Evolutionary conservation across 1,284 basidiomycete species (phyloP).

Genomic region (Kalmanozyma brasiliensis): DNA sequence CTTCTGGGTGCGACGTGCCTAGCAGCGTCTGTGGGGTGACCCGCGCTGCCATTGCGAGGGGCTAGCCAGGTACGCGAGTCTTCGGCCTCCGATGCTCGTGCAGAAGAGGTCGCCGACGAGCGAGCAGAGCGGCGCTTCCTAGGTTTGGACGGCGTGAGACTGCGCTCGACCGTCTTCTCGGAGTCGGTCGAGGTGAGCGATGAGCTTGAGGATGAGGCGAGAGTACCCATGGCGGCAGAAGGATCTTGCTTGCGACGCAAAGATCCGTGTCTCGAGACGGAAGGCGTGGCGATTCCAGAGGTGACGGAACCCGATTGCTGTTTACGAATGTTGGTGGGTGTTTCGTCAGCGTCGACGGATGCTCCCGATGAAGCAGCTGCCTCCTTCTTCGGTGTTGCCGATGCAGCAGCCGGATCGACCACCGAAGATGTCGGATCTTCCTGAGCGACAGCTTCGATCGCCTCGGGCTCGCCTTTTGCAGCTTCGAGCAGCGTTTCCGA

Average conservation of each 20-base stretch:
- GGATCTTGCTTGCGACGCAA: constrained; percentile 12
- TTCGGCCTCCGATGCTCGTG: constrained; percentile 24
- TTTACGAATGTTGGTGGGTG: constrained; percentile 5
- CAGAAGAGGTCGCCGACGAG: constrained; percentile 10
- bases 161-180: constrained; percentile 25
- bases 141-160: constrained; percentile 21
- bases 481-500: constrained; percentile 40
- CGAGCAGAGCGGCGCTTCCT: constrained; percentile 16
- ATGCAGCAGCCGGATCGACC: constrained; percentile 27
- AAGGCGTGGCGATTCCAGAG: constrained; percentile 14
- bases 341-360: constrained; percentile 4
- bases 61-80: constrained; percentile 17
- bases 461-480: constrained; percentile 33
- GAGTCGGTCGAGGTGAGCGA: constrained; percentile 25
- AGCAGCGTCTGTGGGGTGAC: neutral
- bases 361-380: neutral
- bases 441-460: constrained; percentile 28
- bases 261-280: constrained; percentile 17
- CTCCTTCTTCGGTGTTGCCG: constrained; percentile 24
- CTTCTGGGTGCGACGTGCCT: constrained; percentile 1
- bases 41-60: constrained; percentile 8
- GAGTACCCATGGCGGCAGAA: neutral
- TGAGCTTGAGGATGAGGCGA: constrained; percentile 23
- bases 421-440: constrained; percentile 25
- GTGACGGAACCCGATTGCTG: constrained; percentile 6